A percentile compares a stretch with the other conserved stretches of the same genome.
Evolutionary conservation across 2,329 filamentous ascomycete species (phyloP).

Genomic region (Hymenoscyphus scutula): DNA sequence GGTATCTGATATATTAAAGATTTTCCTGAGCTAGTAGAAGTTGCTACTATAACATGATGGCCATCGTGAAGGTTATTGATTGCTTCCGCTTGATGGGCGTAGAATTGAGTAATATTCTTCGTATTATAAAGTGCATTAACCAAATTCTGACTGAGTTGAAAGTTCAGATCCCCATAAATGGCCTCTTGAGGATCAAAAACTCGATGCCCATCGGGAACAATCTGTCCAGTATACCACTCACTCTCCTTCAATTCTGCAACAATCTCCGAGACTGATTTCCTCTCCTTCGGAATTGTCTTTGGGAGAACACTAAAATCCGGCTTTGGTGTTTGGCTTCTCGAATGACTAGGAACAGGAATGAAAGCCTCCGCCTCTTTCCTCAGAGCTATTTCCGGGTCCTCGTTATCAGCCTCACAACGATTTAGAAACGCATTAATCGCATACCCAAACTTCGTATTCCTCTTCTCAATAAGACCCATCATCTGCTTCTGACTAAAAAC

Average conservation of each 20-base stretch:
- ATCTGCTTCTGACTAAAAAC: constrained; percentile 93
- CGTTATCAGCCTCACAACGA: constrained; percentile 59
- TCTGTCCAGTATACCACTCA: constrained; percentile 88
- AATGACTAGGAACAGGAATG: constrained; percentile 59
- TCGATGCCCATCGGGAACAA: constrained; percentile 88
- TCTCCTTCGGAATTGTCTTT: constrained; percentile 71
- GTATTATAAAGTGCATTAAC: constrained; percentile 97
- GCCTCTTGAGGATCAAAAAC: constrained; percentile 84
- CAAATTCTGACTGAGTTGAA: constrained; percentile 81
- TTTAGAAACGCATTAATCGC: constrained; percentile 78
- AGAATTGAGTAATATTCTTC: constrained; percentile 79
- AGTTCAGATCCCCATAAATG: constrained; percentile 79
- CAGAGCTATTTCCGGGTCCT: constrained; percentile 68
- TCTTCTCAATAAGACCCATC: constrained; percentile 81
- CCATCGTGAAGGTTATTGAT: constrained; percentile 84
- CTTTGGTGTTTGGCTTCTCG: constrained; percentile 38
- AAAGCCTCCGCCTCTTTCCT: constrained; percentile 55
- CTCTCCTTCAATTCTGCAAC: constrained; percentile 76
- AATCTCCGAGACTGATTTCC: constrained; percentile 80
- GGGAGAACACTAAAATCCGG: constrained; percentile 52
- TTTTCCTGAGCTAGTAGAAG: constrained; percentile 94
- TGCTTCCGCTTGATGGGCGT: constrained; percentile 88
- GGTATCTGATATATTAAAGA: constrained; percentile 97
- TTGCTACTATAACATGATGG: constrained; percentile 85
- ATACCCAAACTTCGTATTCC: constrained; percentile 77